These are phyloP conservation scores for Penicillium sp. DNA, from an alignment of 2,329 filamentous ascomycete species.

Conservation along the genomic window DNA sequence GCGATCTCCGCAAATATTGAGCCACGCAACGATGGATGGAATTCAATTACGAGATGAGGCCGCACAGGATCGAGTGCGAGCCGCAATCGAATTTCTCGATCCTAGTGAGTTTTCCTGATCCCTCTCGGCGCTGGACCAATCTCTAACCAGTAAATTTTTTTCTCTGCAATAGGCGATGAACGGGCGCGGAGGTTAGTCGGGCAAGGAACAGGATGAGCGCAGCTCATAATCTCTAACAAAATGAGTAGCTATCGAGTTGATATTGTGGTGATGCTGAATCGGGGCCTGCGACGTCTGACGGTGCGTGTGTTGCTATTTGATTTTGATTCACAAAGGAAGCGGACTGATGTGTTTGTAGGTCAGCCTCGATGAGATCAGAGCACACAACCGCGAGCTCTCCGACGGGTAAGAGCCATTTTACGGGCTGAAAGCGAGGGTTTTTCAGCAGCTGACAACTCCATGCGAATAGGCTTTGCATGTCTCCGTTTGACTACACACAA, in stretches of 20 bases:
- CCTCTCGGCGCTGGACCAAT: not conserved
- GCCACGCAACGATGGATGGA: constrained; percentile 55
- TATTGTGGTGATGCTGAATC: constrained; percentile 70
- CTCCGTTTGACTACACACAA: constrained; percentile 80
- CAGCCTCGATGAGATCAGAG: constrained; percentile 83
- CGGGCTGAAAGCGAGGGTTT: not conserved
- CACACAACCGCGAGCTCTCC: constrained; percentile 78
- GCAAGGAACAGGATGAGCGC: not conserved
- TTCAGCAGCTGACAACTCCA: not conserved
- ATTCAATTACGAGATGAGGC: constrained; percentile 77
- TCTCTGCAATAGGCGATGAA: constrained; percentile 46
- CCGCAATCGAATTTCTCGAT: constrained; percentile 89
- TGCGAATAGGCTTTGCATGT: constrained; percentile 57
- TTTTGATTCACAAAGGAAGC: not conserved
- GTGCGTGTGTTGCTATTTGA: constrained; percentile 32
- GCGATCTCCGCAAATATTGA: constrained; percentile 11
- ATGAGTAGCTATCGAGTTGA: constrained; percentile 73
- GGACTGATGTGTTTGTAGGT: constrained; percentile 42
- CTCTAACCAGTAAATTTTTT: constrained; percentile 11
- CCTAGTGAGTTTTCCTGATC: constrained; percentile 59
- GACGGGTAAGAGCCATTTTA: constrained; percentile 45
- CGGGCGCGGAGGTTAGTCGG: constrained; percentile 48
- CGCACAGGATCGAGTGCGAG: constrained; percentile 73
- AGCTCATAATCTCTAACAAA: constrained; percentile 10
- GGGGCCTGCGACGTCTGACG: constrained; percentile 52